Evolutionary conservation across 176 grass and related monocot species (phyloP), one percentile per base, ranked within the genome.

Genomic region (Carex littledalei): DNA sequence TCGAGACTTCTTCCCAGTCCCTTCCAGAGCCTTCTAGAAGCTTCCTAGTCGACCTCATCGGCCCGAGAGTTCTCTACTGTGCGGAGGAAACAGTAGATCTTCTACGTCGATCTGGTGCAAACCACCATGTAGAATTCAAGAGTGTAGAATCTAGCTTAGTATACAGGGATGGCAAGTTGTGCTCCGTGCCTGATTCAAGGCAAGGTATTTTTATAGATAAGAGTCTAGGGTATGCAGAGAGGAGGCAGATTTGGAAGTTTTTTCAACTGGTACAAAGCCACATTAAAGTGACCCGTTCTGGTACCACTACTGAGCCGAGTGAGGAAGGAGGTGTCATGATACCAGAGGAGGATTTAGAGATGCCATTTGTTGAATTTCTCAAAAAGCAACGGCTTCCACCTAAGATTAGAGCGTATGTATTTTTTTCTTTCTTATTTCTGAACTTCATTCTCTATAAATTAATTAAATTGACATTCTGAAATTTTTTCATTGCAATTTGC

Each of bases 101-200:
- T 66, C 87, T 98, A 17, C 68, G 93, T 14, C 67, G 91, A 58
- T 95, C 96, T 2, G 91, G 93, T 24, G 93, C 89, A 0, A 93
- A 71, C 83, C 87, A 94, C 88, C 96, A 95, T 86, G 91, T 95
- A 72, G 93, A 93, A 63, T 98, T 98, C 87, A 98, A 98, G 87
- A 95, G 93, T 84, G 87, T 95, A 0, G 92, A 88, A 59, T 86
- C 88, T 18, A 92, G 57, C 70, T 90, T 95, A 20, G 86, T 98
- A 45, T 98, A 93, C 76, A 95, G 93, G 95, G 91, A 92, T 13
- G 93, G 88, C 4, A 77, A 69, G 11, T 84, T 98, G 57, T 95
- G 90, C 88, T 80, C 86, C 1, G 95, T 98, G 63, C 95, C 95
- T 22, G 93, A 95, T 82, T 94, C 91, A 7, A 93, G 88, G 78